Conservation (phyloP, 2,329 filamentous ascomycete genomes). For the Capronia coronata region DNA sequence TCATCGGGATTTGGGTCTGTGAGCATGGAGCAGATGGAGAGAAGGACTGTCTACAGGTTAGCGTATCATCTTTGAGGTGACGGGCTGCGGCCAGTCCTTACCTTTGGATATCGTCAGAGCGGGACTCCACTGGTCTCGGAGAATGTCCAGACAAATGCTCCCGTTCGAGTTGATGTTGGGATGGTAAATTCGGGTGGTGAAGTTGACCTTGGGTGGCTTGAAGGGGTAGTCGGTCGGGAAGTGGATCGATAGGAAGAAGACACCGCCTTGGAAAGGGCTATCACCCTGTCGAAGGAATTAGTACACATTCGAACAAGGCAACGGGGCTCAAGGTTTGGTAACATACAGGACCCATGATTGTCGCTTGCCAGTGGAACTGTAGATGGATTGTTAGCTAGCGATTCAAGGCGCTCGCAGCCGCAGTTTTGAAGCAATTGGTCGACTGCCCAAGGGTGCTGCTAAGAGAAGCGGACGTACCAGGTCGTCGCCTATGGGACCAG, state of each 20-base stretch:
- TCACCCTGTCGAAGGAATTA: constrained; percentile 58
- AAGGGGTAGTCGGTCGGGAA: constrained; percentile 99
- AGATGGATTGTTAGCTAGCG: constrained; percentile 32
- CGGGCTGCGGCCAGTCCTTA: constrained; percentile 42
- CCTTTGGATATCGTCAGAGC: constrained; percentile 98
- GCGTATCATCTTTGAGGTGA: neutral
- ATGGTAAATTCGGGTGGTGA: constrained; percentile 99
- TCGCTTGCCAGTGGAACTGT: constrained; percentile 99
- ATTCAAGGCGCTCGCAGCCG: constrained; percentile 9
- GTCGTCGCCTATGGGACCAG: constrained; percentile 93
- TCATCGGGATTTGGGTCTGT: constrained; percentile 99
- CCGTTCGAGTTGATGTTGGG: constrained; percentile 99
- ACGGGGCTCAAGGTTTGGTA: constrained; percentile 7
- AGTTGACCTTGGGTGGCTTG: constrained; percentile 99
- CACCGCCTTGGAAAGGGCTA: constrained; percentile 94
- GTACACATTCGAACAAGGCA: neutral
- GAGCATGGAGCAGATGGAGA: constrained; percentile 99
- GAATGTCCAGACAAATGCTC: constrained; percentile 96
- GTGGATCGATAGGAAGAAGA: constrained; percentile 98
- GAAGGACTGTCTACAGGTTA: constrained; percentile 58
- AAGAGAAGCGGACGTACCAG: constrained; percentile 60
- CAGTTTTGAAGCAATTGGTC: neutral
- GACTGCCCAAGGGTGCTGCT: constrained; percentile 13
- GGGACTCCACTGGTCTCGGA: constrained; percentile 98
- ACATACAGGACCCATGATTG: constrained; percentile 98